phyloP scores from a whole-genome alignment of 768 basidiomycete species.

The Leucosporidium yakuticum region DNA sequence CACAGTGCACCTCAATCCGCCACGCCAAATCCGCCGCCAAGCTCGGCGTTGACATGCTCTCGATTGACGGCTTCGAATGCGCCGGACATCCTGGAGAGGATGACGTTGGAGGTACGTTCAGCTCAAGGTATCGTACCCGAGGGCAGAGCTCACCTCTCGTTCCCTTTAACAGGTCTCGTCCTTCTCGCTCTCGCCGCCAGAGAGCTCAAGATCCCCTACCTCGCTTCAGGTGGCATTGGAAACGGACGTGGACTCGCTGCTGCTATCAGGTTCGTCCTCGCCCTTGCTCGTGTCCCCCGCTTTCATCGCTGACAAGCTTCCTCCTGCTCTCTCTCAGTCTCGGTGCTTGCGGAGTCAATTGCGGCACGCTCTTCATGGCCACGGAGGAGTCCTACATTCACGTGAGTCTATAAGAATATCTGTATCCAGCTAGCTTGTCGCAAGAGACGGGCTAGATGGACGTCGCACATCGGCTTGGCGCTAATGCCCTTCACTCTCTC shows the following conservation, averaged over 20 bases:
- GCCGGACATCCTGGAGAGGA: conserved; percentile 67
- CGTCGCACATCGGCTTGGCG: no score
- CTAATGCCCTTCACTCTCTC: conserved; percentile 54
- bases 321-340: conserved; percentile 2
- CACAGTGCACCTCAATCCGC: conserved; percentile 64
- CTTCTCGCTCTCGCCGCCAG: conserved; percentile 71
- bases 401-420: neutral
- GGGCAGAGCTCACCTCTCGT: no score
- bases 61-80: conserved; percentile 15
- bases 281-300: conserved; percentile 68
- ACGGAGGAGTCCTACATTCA: conserved; percentile 65
- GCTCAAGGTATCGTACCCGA: conserved; percentile 45
- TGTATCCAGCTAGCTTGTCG: neutral
- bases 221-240: conserved; percentile 86
- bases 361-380: conserved; percentile 92
- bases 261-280: conserved; percentile 65
- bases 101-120: conserved; percentile 83
- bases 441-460: no score
- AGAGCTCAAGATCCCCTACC: conserved; percentile 74
- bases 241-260: conserved; percentile 78
- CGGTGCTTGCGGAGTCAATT: conserved; percentile 60
- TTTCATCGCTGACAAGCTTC: conserved; percentile 60
- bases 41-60: conserved; percentile 3
- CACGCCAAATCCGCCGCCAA: conserved; percentile 71
- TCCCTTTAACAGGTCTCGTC: no score